phyloP scores from a whole-genome alignment of 805 yeast genomes.

The Sporopachydermia lactativora region DNA sequence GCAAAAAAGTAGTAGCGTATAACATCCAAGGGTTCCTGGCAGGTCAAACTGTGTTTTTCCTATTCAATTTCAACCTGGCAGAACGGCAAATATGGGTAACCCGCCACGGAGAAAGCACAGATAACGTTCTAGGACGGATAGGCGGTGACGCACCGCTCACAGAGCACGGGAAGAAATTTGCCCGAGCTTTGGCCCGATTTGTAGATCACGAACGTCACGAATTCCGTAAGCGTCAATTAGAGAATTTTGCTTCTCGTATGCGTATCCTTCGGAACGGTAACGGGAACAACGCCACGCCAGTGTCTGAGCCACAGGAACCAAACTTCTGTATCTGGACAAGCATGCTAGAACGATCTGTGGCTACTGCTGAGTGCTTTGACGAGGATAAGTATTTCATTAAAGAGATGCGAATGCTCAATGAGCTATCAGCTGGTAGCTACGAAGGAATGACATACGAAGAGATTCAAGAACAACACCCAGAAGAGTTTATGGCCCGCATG shows the following conservation, averaged over 20 bases:
- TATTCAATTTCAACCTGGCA: constrained; percentile 74
- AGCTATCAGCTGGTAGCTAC: constrained; percentile 82
- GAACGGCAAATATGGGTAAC: constrained; percentile 92
- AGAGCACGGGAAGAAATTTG: constrained; percentile 59
- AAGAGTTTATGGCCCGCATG: constrained; percentile 66
- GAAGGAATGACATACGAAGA: constrained; percentile 91
- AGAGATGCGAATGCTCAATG: constrained; percentile 88
- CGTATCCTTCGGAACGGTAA: constrained; percentile 24
- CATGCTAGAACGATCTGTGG: constrained; percentile 64
- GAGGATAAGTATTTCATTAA: constrained; percentile 65
- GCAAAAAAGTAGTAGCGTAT: constrained; percentile 84
- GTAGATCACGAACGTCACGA: constrained; percentile 55
- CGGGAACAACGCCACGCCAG: constrained; percentile 19
- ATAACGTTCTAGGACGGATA: constrained; percentile 71
- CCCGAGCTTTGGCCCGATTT: constrained; percentile 60
- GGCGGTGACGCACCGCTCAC: constrained; percentile 88
- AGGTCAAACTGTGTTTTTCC: constrained; percentile 83
- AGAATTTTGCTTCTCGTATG: constrained; percentile 31
- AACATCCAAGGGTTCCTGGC: constrained; percentile 80
- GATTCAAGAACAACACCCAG: constrained; percentile 56
- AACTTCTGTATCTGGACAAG: constrained; percentile 88
- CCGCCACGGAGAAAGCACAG: constrained; percentile 86
- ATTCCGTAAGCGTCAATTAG: constrained; percentile 50
- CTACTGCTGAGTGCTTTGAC: constrained; percentile 65
- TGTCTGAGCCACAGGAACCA: constrained; percentile 41